A percentile compares a stretch with the other conserved stretches of the same genome.
These are phyloP conservation scores for Periglandula ipomoeae DNA, from an alignment of 2,329 filamentous ascomycete species.

Conservation along the genomic window DNA sequence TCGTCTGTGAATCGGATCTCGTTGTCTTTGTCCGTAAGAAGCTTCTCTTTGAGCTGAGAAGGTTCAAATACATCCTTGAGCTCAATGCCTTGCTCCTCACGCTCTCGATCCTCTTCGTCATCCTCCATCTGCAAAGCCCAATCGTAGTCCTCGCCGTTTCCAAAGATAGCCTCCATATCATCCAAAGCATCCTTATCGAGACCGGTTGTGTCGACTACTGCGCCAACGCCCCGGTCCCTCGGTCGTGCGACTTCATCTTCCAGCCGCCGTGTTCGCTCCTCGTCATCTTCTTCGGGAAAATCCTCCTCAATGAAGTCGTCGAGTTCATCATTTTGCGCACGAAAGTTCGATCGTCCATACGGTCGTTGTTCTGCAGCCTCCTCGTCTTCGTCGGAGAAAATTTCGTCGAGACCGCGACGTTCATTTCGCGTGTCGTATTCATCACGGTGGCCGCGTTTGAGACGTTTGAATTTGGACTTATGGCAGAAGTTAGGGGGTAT, in stretches of 20 bases:
- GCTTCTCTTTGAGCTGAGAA: slow-evolving; percentile 84
- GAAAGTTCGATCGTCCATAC: slow-evolving; percentile 43
- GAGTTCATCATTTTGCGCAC: slow-evolving; percentile 67
- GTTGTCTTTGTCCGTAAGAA: slow-evolving; percentile 94
- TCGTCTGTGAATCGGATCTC: slow-evolving; percentile 80
- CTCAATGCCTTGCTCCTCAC: slow-evolving; percentile 76
- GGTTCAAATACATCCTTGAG: slow-evolving; percentile 98
- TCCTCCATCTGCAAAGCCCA: slow-evolving; percentile 90
- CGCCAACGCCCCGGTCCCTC: slow-evolving; percentile 57
- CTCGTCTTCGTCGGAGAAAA: slow-evolving; percentile 93
- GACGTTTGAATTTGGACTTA: slow-evolving; percentile 86
- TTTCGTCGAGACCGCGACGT: slow-evolving; percentile 73
- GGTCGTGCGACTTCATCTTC: slow-evolving; percentile 87
- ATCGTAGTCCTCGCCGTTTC: slow-evolving; percentile 89
- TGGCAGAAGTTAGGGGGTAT: background rate
- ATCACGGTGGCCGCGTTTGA: slow-evolving; percentile 82
- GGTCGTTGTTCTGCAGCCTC: slow-evolving; percentile 48
- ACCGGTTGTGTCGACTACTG: slow-evolving; percentile 69
- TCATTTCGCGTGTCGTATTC: slow-evolving; percentile 57
- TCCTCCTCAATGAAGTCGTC: slow-evolving; percentile 97
- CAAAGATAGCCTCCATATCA: slow-evolving; percentile 94
- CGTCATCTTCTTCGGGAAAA: slow-evolving; percentile 80
- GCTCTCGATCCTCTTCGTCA: slow-evolving; percentile 68
- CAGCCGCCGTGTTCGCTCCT: slow-evolving; percentile 62
- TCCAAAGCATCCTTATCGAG: slow-evolving; percentile 89